These are phyloP conservation scores for Torulaspora quercuum DNA, from an alignment of 805 yeast species.

Conservation along the genomic window DNA sequence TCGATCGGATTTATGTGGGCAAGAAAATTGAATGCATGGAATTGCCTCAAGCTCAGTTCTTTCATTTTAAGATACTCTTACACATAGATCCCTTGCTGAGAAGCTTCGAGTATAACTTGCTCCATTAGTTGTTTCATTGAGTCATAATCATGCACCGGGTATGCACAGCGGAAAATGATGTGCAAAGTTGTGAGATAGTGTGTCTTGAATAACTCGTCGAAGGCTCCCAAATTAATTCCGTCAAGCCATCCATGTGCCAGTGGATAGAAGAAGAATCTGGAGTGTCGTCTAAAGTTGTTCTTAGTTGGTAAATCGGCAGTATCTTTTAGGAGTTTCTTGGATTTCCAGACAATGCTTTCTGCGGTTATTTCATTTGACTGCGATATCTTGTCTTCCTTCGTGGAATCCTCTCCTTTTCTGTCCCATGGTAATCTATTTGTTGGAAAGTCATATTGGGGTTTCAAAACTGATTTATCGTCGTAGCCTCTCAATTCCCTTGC, in stretches of 20 bases:
- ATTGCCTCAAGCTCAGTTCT: neutral
- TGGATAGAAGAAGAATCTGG: constrained; percentile 50
- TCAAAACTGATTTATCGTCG: constrained; percentile 45
- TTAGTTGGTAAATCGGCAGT: neutral
- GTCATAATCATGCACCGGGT: constrained; percentile 43
- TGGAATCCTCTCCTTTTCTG: constrained; percentile 11
- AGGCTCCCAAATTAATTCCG: constrained; percentile 53
- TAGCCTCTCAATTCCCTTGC: constrained; percentile 70
- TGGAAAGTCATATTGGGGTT: constrained; percentile 39
- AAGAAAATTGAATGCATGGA: too few relatives aligned
- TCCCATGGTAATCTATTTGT: constrained; percentile 36
- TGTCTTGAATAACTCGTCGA: constrained; percentile 47
- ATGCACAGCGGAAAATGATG: constrained; percentile 46
- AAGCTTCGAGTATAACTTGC: constrained; percentile 28
- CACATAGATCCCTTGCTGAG: constrained; percentile 26
- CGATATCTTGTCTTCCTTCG: constrained; percentile 1
- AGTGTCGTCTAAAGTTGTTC: constrained; percentile 39
- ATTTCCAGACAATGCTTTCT: constrained; percentile 31
- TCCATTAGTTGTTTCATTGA: constrained; percentile 34
- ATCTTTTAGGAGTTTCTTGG: constrained; percentile 31
- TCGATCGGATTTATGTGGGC: too few relatives aligned
- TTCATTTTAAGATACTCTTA: constrained; percentile 1
- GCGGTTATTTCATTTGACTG: constrained; percentile 2
- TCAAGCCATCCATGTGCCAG: constrained; percentile 52
- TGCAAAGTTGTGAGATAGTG: constrained; percentile 50